Percentiles rank a stretch among this genome's conserved stretches.
phyloP scores from a whole-genome alignment of 495 filamentous ascomycete genomes.

The Collariella sp. region DNA sequence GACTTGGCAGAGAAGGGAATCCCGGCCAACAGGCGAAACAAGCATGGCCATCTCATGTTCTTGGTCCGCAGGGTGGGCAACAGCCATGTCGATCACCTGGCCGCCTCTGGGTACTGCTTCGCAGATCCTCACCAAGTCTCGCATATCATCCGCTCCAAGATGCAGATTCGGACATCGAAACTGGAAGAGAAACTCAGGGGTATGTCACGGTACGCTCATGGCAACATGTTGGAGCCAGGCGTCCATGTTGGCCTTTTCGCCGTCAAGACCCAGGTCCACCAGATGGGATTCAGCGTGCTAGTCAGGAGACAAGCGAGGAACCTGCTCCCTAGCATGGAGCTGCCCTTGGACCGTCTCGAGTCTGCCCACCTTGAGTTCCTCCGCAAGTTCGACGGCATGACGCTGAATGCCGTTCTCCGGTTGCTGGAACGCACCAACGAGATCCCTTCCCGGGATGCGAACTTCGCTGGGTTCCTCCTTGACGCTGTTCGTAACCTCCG shows the following conservation, averaged over 20 bases:
- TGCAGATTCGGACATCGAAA: slow-evolving; percentile 55
- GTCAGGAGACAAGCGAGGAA: slow-evolving; percentile 56
- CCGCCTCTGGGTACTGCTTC: slow-evolving; percentile 68
- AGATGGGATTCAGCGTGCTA: slow-evolving; percentile 64
- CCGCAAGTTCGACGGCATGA: slow-evolving; percentile 48
- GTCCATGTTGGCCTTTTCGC: slow-evolving; percentile 72
- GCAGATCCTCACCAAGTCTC: slow-evolving; percentile 61
- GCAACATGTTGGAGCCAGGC: slow-evolving; percentile 50
- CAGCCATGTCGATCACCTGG: slow-evolving; percentile 47
- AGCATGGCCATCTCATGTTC: slow-evolving; percentile 71
- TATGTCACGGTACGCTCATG: slow-evolving; percentile 53
- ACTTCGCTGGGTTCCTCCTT: slow-evolving; percentile 31
- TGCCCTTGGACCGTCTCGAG: slow-evolving; percentile 50
- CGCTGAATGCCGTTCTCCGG: slow-evolving; percentile 43
- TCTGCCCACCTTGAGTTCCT: slow-evolving; percentile 51
- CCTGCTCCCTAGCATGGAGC: slow-evolving; percentile 56
- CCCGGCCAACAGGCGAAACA: slow-evolving; percentile 30
- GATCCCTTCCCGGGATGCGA: slow-evolving; percentile 9
- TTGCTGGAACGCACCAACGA: slow-evolving; percentile 36
- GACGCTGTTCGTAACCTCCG: slow-evolving; percentile 32
- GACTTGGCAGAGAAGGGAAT: slow-evolving; percentile 24
- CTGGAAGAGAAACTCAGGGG: slow-evolving; percentile 48
- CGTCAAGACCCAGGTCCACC: slow-evolving; percentile 55
- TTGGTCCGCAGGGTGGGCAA: slow-evolving; percentile 59
- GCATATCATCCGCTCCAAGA: slow-evolving; percentile 53